These are phyloP conservation scores for Trichophyton schoenleinii DNA, from an alignment of 2,329 filamentous ascomycete species.

Conservation along the genomic window DNA sequence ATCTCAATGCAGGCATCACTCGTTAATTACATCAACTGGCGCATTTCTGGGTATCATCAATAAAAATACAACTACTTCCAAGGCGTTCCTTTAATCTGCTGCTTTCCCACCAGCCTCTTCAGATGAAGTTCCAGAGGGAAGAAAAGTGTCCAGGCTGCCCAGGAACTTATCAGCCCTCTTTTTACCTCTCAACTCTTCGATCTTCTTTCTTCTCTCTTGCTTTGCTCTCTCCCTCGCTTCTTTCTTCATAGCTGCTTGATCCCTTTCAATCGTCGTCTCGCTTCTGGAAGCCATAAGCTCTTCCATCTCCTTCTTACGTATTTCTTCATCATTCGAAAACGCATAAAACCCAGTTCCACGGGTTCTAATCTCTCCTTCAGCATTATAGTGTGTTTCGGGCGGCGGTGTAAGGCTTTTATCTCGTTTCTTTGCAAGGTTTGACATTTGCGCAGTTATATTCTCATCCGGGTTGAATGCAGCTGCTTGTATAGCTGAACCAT, in stretches of 20 bases:
- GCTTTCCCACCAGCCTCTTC: not conserved
- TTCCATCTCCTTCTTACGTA: constrained; percentile 61
- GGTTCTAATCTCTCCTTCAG: constrained; percentile 65
- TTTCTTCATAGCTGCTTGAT: constrained; percentile 44
- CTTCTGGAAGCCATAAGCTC: constrained; percentile 53
- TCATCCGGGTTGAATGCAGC: constrained; percentile 70
- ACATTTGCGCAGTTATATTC: constrained; percentile 55
- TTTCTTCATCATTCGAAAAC: constrained; percentile 65
- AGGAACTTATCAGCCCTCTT: constrained; percentile 63
- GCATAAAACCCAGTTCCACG: constrained; percentile 88
- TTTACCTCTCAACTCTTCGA: constrained; percentile 45
- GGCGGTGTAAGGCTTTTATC: constrained; percentile 73
- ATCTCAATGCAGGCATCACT: not conserved
- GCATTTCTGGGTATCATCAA: constrained; percentile 5
- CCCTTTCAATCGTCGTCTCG: constrained; percentile 54
- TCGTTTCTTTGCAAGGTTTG: constrained; percentile 60
- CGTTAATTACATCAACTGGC: not conserved
- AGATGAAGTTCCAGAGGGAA: not conserved
- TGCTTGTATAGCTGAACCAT: constrained; percentile 72
- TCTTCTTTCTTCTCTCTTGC: constrained; percentile 42
- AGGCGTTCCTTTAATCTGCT: not conserved
- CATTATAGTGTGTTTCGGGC: constrained; percentile 72
- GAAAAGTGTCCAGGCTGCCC: constrained; percentile 37
- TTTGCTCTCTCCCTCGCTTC: constrained; percentile 50
- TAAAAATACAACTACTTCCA: not conserved